Conservation (phyloP, 768 basidiomycete genomes). For the Bullera alba region DNA sequence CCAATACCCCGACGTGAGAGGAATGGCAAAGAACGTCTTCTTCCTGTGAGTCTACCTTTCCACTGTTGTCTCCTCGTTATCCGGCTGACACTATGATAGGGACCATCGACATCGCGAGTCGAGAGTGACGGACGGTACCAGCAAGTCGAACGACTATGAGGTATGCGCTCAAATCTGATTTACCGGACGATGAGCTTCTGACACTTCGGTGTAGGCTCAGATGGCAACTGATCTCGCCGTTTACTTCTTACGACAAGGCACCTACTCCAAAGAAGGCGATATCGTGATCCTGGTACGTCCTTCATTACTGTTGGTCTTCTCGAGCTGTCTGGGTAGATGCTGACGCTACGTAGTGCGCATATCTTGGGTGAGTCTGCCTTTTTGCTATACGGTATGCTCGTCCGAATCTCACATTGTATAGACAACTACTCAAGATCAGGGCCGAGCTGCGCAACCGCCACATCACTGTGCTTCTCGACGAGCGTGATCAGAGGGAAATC, state of each 20-base stretch:
- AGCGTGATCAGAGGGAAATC: slow-evolving; percentile 10
- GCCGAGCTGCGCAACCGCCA: slow-evolving; percentile 2
- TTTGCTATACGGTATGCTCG: background rate
- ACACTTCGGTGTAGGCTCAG: slow-evolving; percentile 40
- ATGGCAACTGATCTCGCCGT: slow-evolving; percentile 56
- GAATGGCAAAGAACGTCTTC: slow-evolving; percentile 60
- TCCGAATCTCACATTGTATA: background rate
- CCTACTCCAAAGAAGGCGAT: slow-evolving; percentile 51
- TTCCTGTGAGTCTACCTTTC: slow-evolving; percentile 50
- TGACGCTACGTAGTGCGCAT: slow-evolving; percentile 10
- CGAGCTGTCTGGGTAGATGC: background rate
- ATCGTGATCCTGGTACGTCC: slow-evolving; percentile 51
- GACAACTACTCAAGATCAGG: slow-evolving; percentile 11
- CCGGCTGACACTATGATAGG: background rate
- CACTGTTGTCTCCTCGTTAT: background rate
- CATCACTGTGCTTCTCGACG: slow-evolving; percentile 8
- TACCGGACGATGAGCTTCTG: background rate
- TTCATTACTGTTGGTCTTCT: too few relatives aligned
- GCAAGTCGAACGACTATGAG: slow-evolving; percentile 64
- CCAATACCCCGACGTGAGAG: slow-evolving; percentile 38
- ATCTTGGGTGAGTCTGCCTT: slow-evolving; percentile 7
- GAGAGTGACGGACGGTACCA: slow-evolving; percentile 55
- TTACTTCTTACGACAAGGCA: slow-evolving; percentile 55
- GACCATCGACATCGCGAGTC: slow-evolving; percentile 60
- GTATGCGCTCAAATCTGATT: slow-evolving; percentile 44